A percentile compares a stretch with the other conserved stretches of the same genome.
Conservation (phyloP, 2,329 filamentous ascomycete species). For the Xylaria multiplex region DNA sequence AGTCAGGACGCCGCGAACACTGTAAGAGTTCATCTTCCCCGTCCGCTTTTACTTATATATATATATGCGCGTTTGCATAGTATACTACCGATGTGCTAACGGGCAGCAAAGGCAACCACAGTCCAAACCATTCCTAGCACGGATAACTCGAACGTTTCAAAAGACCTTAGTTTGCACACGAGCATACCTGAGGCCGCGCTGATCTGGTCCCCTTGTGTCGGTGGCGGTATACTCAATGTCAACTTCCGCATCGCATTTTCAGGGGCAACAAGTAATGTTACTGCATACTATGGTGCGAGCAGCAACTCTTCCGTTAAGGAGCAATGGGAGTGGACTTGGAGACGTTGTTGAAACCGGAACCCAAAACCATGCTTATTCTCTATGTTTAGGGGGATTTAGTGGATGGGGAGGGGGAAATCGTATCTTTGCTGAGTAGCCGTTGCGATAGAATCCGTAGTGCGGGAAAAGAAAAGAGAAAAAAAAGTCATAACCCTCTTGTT, state of each 20-base stretch:
- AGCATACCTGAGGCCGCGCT: conserved; percentile 31
- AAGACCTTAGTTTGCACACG: conserved; percentile 34
- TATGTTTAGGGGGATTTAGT: background rate
- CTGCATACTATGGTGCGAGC: conserved; percentile 37
- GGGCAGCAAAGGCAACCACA: conserved; percentile 11
- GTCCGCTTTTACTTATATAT: background rate
- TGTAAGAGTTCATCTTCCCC: conserved; percentile 25
- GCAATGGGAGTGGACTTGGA: conserved; percentile 40
- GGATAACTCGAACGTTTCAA: conserved; percentile 20
- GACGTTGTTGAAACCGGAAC: conserved; percentile 29
- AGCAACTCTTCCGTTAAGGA: conserved; percentile 38
- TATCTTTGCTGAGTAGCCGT: background rate
- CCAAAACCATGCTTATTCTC: background rate
- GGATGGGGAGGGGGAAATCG: background rate
- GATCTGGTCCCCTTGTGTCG: conserved; percentile 39
- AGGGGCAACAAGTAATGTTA: conserved; percentile 25
- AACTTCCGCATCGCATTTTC: conserved; percentile 42
- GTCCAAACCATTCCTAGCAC: conserved; percentile 32
- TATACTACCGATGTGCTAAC: background rate
- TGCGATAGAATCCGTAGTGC: no score
- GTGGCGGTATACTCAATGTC: conserved; percentile 38
- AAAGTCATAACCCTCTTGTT: background rate
- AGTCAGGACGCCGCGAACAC: conserved; percentile 38
- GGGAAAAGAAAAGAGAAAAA: no score
- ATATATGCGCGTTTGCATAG: no score